Evolutionary conservation across 345 rosid genomes (phyloP).

Genomic region (Boechera retrofracta): DNA sequence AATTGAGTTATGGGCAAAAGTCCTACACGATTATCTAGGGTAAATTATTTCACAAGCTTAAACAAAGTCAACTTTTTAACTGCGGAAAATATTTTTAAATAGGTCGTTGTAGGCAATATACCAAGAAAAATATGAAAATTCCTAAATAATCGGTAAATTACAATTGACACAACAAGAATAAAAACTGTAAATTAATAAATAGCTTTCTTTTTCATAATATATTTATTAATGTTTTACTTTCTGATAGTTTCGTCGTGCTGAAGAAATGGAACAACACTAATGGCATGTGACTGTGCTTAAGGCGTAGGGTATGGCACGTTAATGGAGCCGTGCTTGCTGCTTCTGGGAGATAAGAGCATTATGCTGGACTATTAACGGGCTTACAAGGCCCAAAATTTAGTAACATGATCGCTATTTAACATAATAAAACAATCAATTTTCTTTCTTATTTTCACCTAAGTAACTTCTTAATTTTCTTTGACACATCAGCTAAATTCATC

Average conservation of each 20-base stretch:
- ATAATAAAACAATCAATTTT: not conserved
- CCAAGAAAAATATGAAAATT: not conserved
- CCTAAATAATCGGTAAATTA: not conserved
- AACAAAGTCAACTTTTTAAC: slow-evolving; percentile 14
- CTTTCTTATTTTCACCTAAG: not conserved
- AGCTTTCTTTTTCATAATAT: not conserved
- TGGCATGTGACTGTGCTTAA: slow-evolving; percentile 43
- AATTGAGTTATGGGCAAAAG: slow-evolving; percentile 21
- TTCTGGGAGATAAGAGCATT: not conserved
- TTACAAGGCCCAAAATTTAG: slow-evolving; percentile 8
- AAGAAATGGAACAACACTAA: slow-evolving; percentile 41
- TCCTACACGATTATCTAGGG: not conserved
- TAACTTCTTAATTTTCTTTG: not conserved
- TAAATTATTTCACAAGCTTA: not conserved
- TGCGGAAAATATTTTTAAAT: not conserved
- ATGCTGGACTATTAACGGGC: slow-evolving; percentile 9
- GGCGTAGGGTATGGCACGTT: slow-evolving; percentile 45
- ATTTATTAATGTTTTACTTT: not conserved
- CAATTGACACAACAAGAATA: not conserved
- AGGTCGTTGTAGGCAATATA: not conserved
- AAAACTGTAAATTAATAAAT: not conserved
- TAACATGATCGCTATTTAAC: not conserved
- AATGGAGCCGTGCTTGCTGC: slow-evolving; percentile 16
- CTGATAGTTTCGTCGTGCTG: slow-evolving; percentile 41
- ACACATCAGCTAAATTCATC: not conserved